Conservation (phyloP, 192 early-diverging fungal species). For the Linnemannia hyalina region DNA sequence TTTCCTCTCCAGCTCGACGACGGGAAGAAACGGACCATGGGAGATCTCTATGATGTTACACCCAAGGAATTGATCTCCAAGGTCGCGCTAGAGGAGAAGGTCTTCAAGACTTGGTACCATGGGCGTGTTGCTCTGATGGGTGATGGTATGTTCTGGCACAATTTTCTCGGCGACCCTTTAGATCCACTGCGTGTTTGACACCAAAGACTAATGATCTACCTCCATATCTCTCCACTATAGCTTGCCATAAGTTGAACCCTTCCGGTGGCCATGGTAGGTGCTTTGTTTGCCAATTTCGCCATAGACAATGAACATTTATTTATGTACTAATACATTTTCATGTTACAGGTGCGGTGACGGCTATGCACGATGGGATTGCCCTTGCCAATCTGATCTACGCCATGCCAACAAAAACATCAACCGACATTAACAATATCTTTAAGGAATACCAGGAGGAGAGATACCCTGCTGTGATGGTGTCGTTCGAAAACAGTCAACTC, state of each 20-base stretch:
- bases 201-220: not conserved
- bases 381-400: slow-evolving; percentile 13
- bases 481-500: slow-evolving; percentile 7
- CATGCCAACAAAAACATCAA: not conserved
- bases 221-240: not conserved
- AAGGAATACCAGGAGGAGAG: slow-evolving; percentile 12
- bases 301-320: not conserved
- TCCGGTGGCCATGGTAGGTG: not conserved
- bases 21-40: not conserved
- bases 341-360: not conserved
- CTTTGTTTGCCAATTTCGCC: too few relatives aligned
- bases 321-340: not conserved
- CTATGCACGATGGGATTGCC: slow-evolving; percentile 13
- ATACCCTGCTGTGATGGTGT: slow-evolving; percentile 7
- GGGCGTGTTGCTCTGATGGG: slow-evolving; percentile 1
- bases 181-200: too few relatives aligned
- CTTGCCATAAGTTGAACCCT: slow-evolving; percentile 15
- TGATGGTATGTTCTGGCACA: not conserved
- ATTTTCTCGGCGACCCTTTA: too few relatives aligned
- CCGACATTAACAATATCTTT: not conserved
- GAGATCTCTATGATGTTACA: slow-evolving; percentile 4
- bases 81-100: slow-evolving; percentile 15
- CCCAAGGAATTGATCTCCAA: slow-evolving; percentile 7
- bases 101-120: slow-evolving; percentile 19
- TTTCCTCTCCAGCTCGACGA: slow-evolving; percentile 1